These are phyloP conservation scores for Cyathus striatus DNA, from an alignment of 768 basidiomycete genomes.

Conservation along the genomic window DNA sequence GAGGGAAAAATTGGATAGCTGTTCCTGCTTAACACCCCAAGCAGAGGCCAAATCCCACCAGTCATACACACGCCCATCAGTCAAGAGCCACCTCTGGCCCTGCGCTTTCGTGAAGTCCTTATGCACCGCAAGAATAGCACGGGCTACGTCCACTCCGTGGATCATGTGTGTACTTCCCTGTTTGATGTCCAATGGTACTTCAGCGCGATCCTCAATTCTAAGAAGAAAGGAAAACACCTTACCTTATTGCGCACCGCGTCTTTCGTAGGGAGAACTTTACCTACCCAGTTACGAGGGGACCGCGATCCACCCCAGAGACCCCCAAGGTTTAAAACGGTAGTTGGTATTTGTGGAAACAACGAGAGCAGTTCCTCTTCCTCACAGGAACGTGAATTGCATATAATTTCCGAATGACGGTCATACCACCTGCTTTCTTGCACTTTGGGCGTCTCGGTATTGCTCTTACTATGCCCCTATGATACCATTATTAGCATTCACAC, in stretches of 20 bases:
- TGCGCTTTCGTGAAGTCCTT: constrained; percentile 32
- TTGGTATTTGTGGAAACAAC: constrained; percentile 29
- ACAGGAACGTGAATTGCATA: constrained; percentile 35
- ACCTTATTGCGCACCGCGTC: constrained; percentile 48
- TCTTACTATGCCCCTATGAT: constrained; percentile 10
- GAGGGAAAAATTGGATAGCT: not conserved
- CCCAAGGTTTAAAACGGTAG: constrained; percentile 55
- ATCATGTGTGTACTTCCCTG: constrained; percentile 59
- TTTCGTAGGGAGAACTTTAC: constrained; percentile 49
- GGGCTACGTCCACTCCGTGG: constrained; percentile 56
- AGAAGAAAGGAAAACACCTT: constrained; percentile 4
- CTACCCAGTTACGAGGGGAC: constrained; percentile 44
- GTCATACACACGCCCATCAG: constrained; percentile 54
- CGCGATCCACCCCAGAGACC: constrained; percentile 62
- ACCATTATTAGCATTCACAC: not conserved
- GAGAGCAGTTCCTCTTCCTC: constrained; percentile 54
- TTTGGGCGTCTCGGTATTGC: constrained; percentile 4
- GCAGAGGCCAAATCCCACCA: constrained; percentile 64
- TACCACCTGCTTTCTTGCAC: constrained; percentile 31
- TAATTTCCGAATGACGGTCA: constrained; percentile 46
- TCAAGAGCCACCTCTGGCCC: constrained; percentile 53
- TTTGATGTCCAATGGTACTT: not conserved
- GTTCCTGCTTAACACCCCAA: constrained; percentile 31
- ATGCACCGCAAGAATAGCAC: constrained; percentile 56
- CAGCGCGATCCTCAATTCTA: not conserved